Evolutionary conservation across 179 eudicot genomes (phyloP).

Genomic region (Spergularia azorica): DNA sequence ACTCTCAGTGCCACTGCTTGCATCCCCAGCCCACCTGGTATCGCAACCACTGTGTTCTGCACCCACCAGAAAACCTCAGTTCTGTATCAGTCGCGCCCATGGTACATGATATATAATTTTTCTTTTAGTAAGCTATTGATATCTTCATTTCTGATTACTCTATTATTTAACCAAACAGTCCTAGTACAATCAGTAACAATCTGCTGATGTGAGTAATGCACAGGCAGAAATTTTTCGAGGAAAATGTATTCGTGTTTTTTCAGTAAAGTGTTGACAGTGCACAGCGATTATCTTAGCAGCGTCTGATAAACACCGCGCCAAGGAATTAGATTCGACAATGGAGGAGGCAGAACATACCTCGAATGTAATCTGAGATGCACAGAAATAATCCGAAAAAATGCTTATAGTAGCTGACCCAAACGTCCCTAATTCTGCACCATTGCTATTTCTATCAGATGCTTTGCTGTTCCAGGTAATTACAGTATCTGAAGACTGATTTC

Average conservation of each 20-base stretch:
- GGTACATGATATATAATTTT: background rate
- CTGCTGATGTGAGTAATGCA: too few species aligned
- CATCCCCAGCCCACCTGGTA: constrained; percentile 54
- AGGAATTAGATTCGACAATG: background rate
- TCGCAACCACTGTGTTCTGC: constrained; percentile 73
- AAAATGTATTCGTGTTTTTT: too few species aligned
- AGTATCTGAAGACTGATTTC: constrained; percentile 43
- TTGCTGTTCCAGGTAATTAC: constrained; percentile 74
- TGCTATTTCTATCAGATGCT: constrained; percentile 56
- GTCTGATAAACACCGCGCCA: too few species aligned
- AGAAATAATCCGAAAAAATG: constrained; percentile 68
- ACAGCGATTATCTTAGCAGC: too few species aligned
- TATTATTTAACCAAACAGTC: too few species aligned
- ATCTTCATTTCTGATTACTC: too few species aligned
- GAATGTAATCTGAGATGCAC: constrained; percentile 74
- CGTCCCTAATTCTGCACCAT: constrained; percentile 63
- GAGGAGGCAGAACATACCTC: constrained; percentile 49
- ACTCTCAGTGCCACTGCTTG: constrained; percentile 89
- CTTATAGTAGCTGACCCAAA: constrained; percentile 66
- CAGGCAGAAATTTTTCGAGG: too few species aligned
- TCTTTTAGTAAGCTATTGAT: background rate
- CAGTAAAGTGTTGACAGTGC: too few species aligned
- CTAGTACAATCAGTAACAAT: too few species aligned
- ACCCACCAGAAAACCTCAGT: background rate
- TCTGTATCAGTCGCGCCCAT: background rate